Evolutionary conservation across 306 rosid genomes (phyloP).

Genomic region (Rosa persica): DNA sequence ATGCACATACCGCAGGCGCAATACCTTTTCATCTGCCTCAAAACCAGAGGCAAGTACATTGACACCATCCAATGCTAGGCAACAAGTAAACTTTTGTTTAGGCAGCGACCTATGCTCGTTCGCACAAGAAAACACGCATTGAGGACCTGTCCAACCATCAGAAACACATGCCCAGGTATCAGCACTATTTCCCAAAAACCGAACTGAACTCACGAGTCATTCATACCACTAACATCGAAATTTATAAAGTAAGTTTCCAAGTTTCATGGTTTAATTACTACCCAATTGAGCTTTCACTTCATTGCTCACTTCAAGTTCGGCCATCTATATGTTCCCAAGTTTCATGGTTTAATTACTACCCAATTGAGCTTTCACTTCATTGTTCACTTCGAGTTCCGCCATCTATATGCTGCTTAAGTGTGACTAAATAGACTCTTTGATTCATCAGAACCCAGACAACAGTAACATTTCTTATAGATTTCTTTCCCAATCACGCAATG

Average conservation of each 20-base stretch:
- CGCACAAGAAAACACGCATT: conserved; percentile 79
- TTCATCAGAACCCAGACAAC: background rate
- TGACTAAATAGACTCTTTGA: background rate
- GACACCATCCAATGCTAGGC: conserved; percentile 93
- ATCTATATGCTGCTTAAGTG: background rate
- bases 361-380: background rate
- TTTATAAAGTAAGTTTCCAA: no score
- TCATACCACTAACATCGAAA: no score
- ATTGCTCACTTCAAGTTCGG: no score
- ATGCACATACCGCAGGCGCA: conserved; percentile 23
- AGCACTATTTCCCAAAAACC: conserved; percentile 5
- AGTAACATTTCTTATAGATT: background rate
- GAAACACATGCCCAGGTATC: conserved; percentile 23
- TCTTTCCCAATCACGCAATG: background rate
- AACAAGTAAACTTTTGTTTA: conserved; percentile 76
- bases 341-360: background rate
- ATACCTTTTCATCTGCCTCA: conserved; percentile 74
- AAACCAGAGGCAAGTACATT: conserved; percentile 93
- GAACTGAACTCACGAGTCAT: background rate
- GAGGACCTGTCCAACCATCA: conserved; percentile 64
- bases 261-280: no score
- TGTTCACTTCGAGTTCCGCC: no score
- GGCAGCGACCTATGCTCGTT: conserved; percentile 66
- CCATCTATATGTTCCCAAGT: background rate
- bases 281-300: no score